Conservation (phyloP, 139 green algal species). For the Picochlorum sp. region DNA sequence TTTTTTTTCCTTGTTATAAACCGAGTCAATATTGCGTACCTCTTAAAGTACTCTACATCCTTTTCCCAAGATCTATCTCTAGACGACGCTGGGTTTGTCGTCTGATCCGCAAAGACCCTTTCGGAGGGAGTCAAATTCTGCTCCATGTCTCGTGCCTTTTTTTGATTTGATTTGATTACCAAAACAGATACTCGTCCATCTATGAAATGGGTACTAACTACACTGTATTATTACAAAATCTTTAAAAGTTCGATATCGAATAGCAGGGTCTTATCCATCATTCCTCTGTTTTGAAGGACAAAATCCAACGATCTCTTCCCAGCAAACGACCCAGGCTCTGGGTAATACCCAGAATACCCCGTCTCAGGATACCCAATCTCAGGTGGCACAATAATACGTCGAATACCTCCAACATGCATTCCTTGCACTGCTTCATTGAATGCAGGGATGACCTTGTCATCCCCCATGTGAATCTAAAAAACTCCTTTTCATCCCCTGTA, state of each 20-base stretch:
- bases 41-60: slow-evolving; percentile 85
- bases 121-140: not conserved
- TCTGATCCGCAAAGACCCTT: not conserved
- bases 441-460: slow-evolving; percentile 48
- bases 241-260: slow-evolving; percentile 79
- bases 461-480: slow-evolving; percentile 57
- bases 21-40: slow-evolving; percentile 17
- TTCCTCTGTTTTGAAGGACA: slow-evolving; percentile 77
- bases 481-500: slow-evolving; percentile 54
- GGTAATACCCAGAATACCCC: slow-evolving; percentile 47
- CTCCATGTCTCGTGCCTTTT: not conserved
- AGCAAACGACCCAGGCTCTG: slow-evolving; percentile 50
- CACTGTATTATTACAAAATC: too few relatives aligned
- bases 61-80: slow-evolving; percentile 70
- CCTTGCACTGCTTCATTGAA: slow-evolving; percentile 69
- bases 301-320: slow-evolving; percentile 76
- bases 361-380: slow-evolving; percentile 73
- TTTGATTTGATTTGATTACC: too few relatives aligned
- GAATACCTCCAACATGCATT: slow-evolving; percentile 63
- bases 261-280: slow-evolving; percentile 84
- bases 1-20: too few relatives aligned
- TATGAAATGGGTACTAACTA: too few relatives aligned
- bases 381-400: slow-evolving; percentile 69
- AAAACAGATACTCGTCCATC: not conserved
- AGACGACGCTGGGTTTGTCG: too few relatives aligned